Evolutionary conservation across 768 basidiomycete species (phyloP).

Genomic region (Grammothele lineata): DNA sequence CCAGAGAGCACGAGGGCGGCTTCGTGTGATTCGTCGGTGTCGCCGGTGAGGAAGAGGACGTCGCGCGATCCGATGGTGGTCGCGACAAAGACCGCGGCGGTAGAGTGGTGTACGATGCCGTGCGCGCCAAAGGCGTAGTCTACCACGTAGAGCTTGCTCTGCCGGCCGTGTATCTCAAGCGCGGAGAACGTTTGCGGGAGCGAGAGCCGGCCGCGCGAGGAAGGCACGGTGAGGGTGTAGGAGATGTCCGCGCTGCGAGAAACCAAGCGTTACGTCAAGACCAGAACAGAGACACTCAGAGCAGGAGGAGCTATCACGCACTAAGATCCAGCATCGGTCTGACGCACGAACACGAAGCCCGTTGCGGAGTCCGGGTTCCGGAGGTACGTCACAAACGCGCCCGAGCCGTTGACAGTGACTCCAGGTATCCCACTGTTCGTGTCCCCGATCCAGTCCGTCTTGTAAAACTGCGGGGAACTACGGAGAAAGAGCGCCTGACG

Average conservation of each 20-base stretch:
- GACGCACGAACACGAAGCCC: conserved; percentile 68
- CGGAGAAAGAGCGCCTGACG: conserved; percentile 75
- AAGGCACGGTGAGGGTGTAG: conserved; percentile 60
- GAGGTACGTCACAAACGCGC: conserved; percentile 61
- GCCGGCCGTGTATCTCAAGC: conserved; percentile 61
- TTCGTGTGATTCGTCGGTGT: conserved; percentile 30
- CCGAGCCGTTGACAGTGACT: conserved; percentile 29
- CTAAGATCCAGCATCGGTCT: conserved; percentile 63
- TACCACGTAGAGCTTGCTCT: conserved; percentile 69
- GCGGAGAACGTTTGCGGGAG: conserved; percentile 51
- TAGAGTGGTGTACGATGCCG: conserved; percentile 60
- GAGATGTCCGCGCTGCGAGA: conserved; percentile 38
- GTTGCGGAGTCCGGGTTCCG: conserved; percentile 64
- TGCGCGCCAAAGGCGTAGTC: conserved; percentile 62
- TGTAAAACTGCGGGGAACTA: conserved; percentile 72
- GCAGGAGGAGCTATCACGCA: conserved; percentile 28
- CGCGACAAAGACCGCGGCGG: conserved; percentile 67
- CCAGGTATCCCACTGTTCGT: conserved; percentile 38
- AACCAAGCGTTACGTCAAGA: background rate
- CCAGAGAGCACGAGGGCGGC: conserved; percentile 25
- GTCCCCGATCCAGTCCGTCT: conserved; percentile 72
- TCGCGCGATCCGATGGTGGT: conserved; percentile 39
- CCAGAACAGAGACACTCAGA: background rate
- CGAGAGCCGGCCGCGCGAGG: conserved; percentile 46
- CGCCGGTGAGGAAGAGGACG: conserved; percentile 36